Percentiles rank a stretch among this genome's conserved stretches.
Conservation (phyloP, 2,329 filamentous ascomycete species). For the Emydomyces testavorans region DNA sequence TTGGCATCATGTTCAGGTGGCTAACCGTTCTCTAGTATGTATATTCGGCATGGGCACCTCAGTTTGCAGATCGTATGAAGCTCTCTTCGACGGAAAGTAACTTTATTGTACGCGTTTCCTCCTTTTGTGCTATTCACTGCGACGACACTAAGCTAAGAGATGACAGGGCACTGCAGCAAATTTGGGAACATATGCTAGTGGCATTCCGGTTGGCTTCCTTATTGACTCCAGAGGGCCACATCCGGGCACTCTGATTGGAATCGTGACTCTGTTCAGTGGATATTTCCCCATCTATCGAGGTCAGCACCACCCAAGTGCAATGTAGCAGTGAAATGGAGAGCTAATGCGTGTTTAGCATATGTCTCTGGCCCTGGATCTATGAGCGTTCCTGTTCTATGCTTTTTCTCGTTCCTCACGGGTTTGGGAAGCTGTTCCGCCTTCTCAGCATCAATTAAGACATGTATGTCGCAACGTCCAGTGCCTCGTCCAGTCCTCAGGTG, state of each 20-base stretch:
- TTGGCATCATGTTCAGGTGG: slow-evolving; percentile 1
- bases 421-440: slow-evolving; percentile 88
- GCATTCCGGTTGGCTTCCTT: slow-evolving; percentile 78
- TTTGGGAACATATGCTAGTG: slow-evolving; percentile 84
- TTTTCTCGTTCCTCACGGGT: slow-evolving; percentile 77
- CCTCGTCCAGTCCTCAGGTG: no score
- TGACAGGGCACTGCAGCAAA: slow-evolving; percentile 43
- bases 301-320: slow-evolving; percentile 19
- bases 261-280: slow-evolving; percentile 59
- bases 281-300: slow-evolving; percentile 71
- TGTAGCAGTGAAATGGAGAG: not conserved
- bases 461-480: slow-evolving; percentile 26
- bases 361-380: slow-evolving; percentile 52
- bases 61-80: slow-evolving; percentile 77
- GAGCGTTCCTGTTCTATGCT: slow-evolving; percentile 51
- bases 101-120: slow-evolving; percentile 54
- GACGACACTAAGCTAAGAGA: slow-evolving; percentile 25
- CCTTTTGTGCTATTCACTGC: not conserved
- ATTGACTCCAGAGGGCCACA: slow-evolving; percentile 74
- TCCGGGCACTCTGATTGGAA: slow-evolving; percentile 63
- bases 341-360: slow-evolving; percentile 49
- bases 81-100: slow-evolving; percentile 90
- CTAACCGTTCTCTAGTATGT: slow-evolving; percentile 57
- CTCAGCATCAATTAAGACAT: slow-evolving; percentile 68
- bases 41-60: slow-evolving; percentile 94